Percentiles rank a stretch among this genome's conserved stretches.
Evolutionary conservation across 2,329 filamentous ascomycete species (phyloP).

Genomic region (Pezicula carpinea): DNA sequence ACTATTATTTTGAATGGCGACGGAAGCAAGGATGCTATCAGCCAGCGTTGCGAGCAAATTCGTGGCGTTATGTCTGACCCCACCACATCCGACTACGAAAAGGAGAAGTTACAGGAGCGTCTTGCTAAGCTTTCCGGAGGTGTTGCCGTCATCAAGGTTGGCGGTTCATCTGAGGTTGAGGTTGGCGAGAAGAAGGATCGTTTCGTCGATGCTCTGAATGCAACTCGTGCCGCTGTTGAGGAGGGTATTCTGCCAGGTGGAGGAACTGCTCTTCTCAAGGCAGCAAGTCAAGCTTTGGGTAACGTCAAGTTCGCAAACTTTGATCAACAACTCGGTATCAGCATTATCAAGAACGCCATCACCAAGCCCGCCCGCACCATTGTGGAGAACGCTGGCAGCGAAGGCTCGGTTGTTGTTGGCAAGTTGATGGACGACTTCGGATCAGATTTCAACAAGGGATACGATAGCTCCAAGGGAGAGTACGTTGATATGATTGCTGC

Average conservation of each 20-base stretch:
- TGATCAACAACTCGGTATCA: conserved; percentile 97
- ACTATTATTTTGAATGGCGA: conserved; percentile 98
- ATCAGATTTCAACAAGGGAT: conserved; percentile 95
- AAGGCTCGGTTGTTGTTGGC: conserved; percentile 93
- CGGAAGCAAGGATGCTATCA: conserved; percentile 87
- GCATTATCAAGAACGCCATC: conserved; percentile 97
- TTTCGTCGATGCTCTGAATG: conserved; percentile 96
- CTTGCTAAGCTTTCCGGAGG: conserved; percentile 98
- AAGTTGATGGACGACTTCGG: conserved; percentile 96
- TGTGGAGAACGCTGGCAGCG: conserved; percentile 94
- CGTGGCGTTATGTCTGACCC: conserved; percentile 93
- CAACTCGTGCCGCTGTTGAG: conserved; percentile 95
- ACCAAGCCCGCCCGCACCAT: conserved; percentile 92
- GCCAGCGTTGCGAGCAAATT: conserved; percentile 98
- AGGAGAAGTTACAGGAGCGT: conserved; percentile 99
- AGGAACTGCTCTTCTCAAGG: conserved; percentile 97
- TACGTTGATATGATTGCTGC: conserved; percentile 98
- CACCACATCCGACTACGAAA: conserved; percentile 96
- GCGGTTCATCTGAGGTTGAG: conserved; percentile 95
- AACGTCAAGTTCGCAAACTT: conserved; percentile 90
- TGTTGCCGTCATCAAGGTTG: conserved; percentile 99
- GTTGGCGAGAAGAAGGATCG: conserved; percentile 99
- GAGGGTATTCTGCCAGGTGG: conserved; percentile 98
- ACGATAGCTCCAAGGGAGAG: conserved; percentile 93
- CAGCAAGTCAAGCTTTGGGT: conserved; percentile 79